Base-by-base conservation (phyloP, 2,329 filamentous ascomycete genomes). In the Penicillium occitanis region DNA sequence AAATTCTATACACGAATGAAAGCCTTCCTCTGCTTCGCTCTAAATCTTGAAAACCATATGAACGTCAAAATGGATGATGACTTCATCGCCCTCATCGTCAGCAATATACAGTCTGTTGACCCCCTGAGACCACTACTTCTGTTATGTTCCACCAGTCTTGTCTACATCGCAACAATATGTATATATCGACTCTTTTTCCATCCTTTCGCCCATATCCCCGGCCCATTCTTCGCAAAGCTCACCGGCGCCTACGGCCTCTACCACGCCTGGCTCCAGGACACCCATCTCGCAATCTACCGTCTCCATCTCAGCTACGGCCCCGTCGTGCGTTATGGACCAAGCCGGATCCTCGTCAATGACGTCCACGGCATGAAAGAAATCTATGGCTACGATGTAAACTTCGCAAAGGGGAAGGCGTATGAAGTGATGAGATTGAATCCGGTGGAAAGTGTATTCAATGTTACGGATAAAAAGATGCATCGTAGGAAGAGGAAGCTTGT, bases 171-270 rank as follows among this genome's bases (percentile, higher is more conserved):
- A 11, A 50, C 53, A 60, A 51, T 33, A 51, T 64, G 44, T 40
- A 55, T 64, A 30, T 64, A 64, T 22, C 63, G 53, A 22, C n/a
- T 64, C 42, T 64, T 58, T 44, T 37, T 64, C 30, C 63, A 64
- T 44, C 63, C 63, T 3, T 59, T 64, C 33, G 53, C 63, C 19
- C 51, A 51, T 25, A 37, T 64, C 14, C 63, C 63, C 14, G 63
- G 53, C 8, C 63, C 63, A 13, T 57, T 64, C 33, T 13, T 64
- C 13, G 63, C 63, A 58, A 46, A 48, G 8, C 30, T 64, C 14
- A 64, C 63, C 2, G 63, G 51, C n/a, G 63, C 30, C 17, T 64
- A 64, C 25, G 42, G 40, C 11, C 22, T 64, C 42, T 64, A 64
- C 55, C 63, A 64, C 19, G 53, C 63, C 1, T 64, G 63, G 63